Evolutionary conservation across 1,139 yeast genomes (phyloP), one percentile per base, ranked within the genome.

Genomic region (Blastobotrys apis): DNA sequence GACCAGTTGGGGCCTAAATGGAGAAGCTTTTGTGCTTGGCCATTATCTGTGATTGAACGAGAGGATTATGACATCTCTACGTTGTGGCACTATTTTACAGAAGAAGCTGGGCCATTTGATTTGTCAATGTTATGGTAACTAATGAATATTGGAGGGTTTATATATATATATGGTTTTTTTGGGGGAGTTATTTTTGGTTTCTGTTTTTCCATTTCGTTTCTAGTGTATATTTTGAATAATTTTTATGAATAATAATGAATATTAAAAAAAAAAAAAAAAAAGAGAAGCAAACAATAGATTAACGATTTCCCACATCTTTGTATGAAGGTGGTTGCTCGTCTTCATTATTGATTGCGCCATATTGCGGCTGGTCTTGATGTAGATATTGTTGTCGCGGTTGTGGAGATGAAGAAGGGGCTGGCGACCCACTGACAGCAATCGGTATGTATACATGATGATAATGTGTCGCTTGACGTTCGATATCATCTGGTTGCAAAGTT

Each of bases 391-490:
- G 38, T 17, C 37, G 37, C 17, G 27, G 35, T 20, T 38, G 39
- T 21, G 35, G 36, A 13, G 37, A 17, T 15, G 37, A 34, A 9
- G 43, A 26, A 16, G 29, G 32, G 13, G 33, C n/a, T 8, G 39
- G 23, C 4, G 36, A 17, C n/a, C n/a, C n/a, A 12, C 15, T 22
- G 15, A 25, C 37, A 23, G 25, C 30, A 5, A 36, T 31, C 27
- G 43, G 47, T n/a, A 48, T 45, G 33, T 51, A 53, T 32, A 47
- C 47, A 15, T 55, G 49, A 32, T 47, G 47, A n/a, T 34, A 39
- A 16, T 47, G 40, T 5, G 25, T 30, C 16, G 17, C 32, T 23
- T 42, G 45, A 16, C 37, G 19, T 26, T 42, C 45, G 8, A 42
- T 27, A 29, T 42, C 45, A 10, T 31, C 30, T 10, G 32, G 33